Evolutionary conservation across 495 filamentous ascomycete species (phyloP).

Genomic region (Daldinia caldariorum): DNA sequence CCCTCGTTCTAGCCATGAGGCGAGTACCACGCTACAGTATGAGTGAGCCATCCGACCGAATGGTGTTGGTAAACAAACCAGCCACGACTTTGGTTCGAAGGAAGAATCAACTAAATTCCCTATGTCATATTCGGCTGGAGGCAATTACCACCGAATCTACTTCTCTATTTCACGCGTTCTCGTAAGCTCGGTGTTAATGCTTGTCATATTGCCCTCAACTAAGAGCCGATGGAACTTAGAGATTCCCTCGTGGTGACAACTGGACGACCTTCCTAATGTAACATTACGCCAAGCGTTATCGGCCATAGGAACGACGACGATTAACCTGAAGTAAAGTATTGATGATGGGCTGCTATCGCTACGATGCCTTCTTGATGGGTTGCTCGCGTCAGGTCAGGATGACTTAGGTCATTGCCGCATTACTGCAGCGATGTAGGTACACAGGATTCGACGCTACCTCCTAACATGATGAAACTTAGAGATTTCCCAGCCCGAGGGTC

Average conservation of each 20-base stretch:
- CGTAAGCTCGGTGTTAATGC: slow-evolving; percentile 21
- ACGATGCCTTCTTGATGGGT: slow-evolving; percentile 3
- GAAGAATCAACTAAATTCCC: slow-evolving; percentile 17
- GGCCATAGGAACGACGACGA: slow-evolving; percentile 29
- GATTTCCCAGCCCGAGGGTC: neutral
- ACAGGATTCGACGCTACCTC: slow-evolving; percentile 9
- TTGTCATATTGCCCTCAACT: slow-evolving; percentile 23
- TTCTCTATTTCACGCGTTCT: slow-evolving; percentile 39
- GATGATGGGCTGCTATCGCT: slow-evolving; percentile 7
- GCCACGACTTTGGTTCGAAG: slow-evolving; percentile 29
- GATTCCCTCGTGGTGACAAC: slow-evolving; percentile 14
- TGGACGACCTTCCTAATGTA: slow-evolving; percentile 39
- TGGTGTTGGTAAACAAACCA: slow-evolving; percentile 10
- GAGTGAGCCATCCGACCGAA: slow-evolving; percentile 4
- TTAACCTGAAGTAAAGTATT: slow-evolving; percentile 17
- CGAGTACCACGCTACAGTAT: slow-evolving; percentile 17
- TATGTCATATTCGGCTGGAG: slow-evolving; percentile 1
- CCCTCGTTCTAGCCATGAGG: slow-evolving; percentile 6
- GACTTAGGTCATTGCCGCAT: slow-evolving; percentile 17
- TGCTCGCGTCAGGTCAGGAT: slow-evolving; percentile 10
- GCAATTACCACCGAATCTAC: slow-evolving; percentile 18
- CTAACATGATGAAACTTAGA: slow-evolving; percentile 2
- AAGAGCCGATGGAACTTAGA: slow-evolving; percentile 30
- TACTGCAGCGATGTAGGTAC: slow-evolving; percentile 14
- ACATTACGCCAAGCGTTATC: slow-evolving; percentile 19